Evolutionary conservation across 2,329 filamentous ascomycete species (phyloP).

Genomic region (Eutypella sp.): DNA sequence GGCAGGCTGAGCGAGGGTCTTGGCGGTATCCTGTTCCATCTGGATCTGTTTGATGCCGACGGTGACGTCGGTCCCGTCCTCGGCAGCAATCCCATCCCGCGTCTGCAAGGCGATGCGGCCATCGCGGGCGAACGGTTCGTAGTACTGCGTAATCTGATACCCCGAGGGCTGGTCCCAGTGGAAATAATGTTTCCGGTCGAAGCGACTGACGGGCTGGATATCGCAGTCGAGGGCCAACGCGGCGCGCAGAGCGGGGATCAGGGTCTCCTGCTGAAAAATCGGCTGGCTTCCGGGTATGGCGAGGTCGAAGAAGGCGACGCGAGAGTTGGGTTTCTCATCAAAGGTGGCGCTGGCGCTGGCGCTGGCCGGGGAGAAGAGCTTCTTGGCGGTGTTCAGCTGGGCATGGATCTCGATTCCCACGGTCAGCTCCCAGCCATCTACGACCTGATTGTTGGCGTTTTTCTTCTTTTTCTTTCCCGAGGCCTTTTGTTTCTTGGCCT

Average conservation of each 20-base stretch:
- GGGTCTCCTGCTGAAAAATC: constrained; percentile 72
- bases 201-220: constrained; percentile 71
- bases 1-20: constrained; percentile 75
- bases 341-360: constrained; percentile 61
- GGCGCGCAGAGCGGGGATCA: constrained; percentile 86
- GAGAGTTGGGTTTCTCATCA: constrained; percentile 71
- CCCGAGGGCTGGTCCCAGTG: constrained; percentile 96
- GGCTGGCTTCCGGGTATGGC: constrained; percentile 89
- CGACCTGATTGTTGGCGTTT: constrained; percentile 45
- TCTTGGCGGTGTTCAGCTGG: constrained; percentile 81
- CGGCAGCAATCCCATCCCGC: constrained; percentile 73
- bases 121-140: constrained; percentile 64
- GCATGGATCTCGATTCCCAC: constrained; percentile 97
- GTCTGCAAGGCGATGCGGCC: constrained; percentile 66
- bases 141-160: constrained; percentile 98
- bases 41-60: constrained; percentile 92
- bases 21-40: constrained; percentile 96
- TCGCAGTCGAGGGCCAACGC: constrained; percentile 79
- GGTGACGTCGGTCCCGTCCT: constrained; percentile 64
- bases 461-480: constrained; percentile 40
- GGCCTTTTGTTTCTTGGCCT: constrained; percentile 48
- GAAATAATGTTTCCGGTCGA: constrained; percentile 98
- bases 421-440: constrained; percentile 80
- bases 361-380: constrained; percentile 78
- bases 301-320: constrained; percentile 82